Evolutionary conservation across 1,284 basidiomycete genomes (phyloP).

Genomic region (Heliocybe sulcata): DNA sequence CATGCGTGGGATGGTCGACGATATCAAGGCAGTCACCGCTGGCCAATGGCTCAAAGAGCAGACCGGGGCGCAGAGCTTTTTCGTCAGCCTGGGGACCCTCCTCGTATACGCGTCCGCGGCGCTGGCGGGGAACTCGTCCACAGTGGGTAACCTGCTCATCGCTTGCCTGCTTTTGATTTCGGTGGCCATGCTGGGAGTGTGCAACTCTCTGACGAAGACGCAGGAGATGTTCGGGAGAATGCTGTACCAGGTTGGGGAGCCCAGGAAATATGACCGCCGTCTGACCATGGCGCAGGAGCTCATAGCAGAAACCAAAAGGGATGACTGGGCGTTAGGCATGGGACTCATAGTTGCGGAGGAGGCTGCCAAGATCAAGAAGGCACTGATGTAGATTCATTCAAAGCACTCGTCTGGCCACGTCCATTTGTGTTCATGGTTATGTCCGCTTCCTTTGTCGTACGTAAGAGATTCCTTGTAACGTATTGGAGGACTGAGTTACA

Average conservation of each 20-base stretch:
- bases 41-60: background rate
- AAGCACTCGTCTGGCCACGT: no score
- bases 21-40: constrained; percentile 7
- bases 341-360: background rate
- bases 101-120: background rate
- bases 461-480: no score
- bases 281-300: background rate
- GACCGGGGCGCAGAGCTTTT: background rate
- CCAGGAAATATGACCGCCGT: background rate
- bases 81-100: background rate
- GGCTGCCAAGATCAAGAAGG: background rate
- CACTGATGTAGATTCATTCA: no score
- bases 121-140: background rate
- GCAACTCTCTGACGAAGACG: constrained; percentile 1
- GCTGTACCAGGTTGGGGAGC: background rate
- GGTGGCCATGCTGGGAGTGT: background rate
- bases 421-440: no score
- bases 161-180: background rate
- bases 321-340: constrained; percentile 2
- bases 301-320: background rate
- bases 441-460: no score
- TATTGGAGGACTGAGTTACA: no score
- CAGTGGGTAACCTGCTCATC: constrained; percentile 1
- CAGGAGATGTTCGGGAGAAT: background rate
- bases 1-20: constrained; percentile 7